These are phyloP conservation scores for Mycena haematopus DNA, from an alignment of 768 basidiomycete genomes.

Conservation along the genomic window DNA sequence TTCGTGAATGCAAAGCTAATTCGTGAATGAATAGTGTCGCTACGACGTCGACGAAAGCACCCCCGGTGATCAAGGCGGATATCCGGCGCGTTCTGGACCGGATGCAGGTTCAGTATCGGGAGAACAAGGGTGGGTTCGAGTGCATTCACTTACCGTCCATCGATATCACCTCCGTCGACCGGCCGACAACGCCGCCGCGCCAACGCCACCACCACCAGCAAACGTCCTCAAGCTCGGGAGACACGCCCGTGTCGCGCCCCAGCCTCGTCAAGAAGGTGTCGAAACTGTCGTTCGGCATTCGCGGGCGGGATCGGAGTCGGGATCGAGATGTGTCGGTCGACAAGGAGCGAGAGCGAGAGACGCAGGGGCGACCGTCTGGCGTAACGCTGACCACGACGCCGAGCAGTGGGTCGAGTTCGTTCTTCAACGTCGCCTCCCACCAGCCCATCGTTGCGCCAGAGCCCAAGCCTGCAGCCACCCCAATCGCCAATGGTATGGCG, in stretches of 20 bases:
- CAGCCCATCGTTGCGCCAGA: constrained; percentile 6
- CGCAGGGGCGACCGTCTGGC: constrained; percentile 47
- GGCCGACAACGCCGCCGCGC: constrained; percentile 33
- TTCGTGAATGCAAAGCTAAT: not conserved
- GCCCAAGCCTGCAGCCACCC: not conserved
- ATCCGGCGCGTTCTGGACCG: constrained; percentile 87
- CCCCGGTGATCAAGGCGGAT: constrained; percentile 80
- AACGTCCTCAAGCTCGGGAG: constrained; percentile 52
- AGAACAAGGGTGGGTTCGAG: constrained; percentile 91
- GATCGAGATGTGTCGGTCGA: constrained; percentile 52
- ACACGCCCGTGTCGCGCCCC: constrained; percentile 48
- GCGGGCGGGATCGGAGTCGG: constrained; percentile 55
- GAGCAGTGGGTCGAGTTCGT: constrained; percentile 82
- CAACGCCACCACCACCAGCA: constrained; percentile 30
- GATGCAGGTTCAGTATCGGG: constrained; percentile 94
- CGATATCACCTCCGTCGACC: constrained; percentile 78
- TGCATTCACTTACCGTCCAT: constrained; percentile 96
- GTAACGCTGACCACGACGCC: constrained; percentile 64
- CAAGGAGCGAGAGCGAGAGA: constrained; percentile 49
- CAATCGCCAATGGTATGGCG: constrained; percentile 41
- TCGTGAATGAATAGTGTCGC: constrained; percentile 61
- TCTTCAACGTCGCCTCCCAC: constrained; percentile 74
- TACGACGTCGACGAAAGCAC: constrained; percentile 92
- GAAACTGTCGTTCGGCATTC: constrained; percentile 77
- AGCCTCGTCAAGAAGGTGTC: constrained; percentile 75